A percentile compares a stretch with the other conserved stretches of the same genome.
Conservation (phyloP, 2,329 filamentous ascomycete genomes). For the Furcasterigmium sp. region DNA sequence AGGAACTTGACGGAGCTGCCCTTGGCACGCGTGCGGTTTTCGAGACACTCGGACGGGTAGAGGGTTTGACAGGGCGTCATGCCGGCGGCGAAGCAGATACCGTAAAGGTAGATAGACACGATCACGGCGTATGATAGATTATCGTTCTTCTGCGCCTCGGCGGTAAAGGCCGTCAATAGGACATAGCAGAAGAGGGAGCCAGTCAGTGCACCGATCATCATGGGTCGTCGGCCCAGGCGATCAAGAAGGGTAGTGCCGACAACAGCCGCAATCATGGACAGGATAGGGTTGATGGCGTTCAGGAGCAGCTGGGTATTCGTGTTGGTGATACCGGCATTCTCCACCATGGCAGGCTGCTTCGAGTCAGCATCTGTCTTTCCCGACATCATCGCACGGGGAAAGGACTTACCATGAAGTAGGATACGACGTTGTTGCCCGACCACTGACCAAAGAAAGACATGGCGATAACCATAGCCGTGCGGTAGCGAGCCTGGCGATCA, state of each 20-base stretch:
- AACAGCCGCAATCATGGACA: slow-evolving; percentile 32
- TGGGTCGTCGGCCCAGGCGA: slow-evolving; percentile 29
- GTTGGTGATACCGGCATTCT: slow-evolving; percentile 30
- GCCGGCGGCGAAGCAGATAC: slow-evolving; percentile 29
- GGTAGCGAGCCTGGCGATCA: slow-evolving; percentile 38
- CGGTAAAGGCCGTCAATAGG: slow-evolving; percentile 26
- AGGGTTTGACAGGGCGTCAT: slow-evolving; percentile 32
- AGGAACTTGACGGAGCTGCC: slow-evolving; percentile 33
- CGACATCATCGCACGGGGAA: no score
- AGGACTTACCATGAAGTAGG: slow-evolving; percentile 37
- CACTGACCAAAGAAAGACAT: slow-evolving; percentile 50
- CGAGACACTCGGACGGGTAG: slow-evolving; percentile 33
- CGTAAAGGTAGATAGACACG: slow-evolving; percentile 32
- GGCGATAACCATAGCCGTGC: slow-evolving; percentile 41
- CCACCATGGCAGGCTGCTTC: no score
- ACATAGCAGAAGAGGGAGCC: slow-evolving; percentile 23
- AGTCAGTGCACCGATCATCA: slow-evolving; percentile 29
- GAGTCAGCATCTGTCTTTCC: no score
- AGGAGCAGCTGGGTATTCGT: slow-evolving; percentile 33
- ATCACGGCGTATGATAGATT: slow-evolving; percentile 32
- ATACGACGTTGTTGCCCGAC: slow-evolving; percentile 37
- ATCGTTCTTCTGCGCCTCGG: slow-evolving; percentile 21
- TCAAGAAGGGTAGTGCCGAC: slow-evolving; percentile 33
- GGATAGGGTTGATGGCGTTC: slow-evolving; percentile 40
- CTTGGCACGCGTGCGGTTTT: slow-evolving; percentile 33